Percentiles rank a stretch among this genome's conserved stretches.
Conservation (phyloP, 371 early-diverging fungal genomes). For the Mucor sp. region DNA sequence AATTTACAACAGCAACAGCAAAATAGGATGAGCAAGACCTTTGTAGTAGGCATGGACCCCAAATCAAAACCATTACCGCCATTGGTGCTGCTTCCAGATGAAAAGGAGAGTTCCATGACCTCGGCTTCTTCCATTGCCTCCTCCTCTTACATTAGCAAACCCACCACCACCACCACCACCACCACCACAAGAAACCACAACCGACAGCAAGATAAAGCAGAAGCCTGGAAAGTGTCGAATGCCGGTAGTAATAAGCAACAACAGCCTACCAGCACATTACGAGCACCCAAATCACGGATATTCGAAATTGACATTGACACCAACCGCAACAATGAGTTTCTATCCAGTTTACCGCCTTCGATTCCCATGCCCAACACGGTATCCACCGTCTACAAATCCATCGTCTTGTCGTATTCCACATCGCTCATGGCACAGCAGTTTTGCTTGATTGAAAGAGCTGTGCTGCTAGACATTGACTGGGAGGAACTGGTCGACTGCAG, state of each 20-base stretch:
- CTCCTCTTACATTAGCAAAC: background rate
- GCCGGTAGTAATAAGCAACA: background rate
- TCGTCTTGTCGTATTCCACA: conserved; percentile 44
- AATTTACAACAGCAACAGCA: background rate
- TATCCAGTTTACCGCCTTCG: background rate
- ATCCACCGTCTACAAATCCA: background rate
- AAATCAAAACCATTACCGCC: conserved; percentile 2
- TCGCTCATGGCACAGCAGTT: conserved; percentile 63
- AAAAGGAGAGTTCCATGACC: background rate
- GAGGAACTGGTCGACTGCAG: conserved; percentile 64
- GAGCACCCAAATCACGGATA: conserved; percentile 14
- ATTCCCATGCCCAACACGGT: background rate
- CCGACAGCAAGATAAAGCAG: background rate
- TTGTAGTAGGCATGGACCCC: background rate
- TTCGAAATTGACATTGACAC: conserved; percentile 9
- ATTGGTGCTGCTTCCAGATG: background rate
- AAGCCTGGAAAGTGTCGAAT: conserved; percentile 1
- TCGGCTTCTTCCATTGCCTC: background rate
- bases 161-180: too few species aligned
- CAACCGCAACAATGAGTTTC: background rate
- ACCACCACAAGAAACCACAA: too few species aligned
- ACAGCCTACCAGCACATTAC: background rate
- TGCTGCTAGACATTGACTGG: conserved; percentile 59
- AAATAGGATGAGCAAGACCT: conserved; percentile 1
- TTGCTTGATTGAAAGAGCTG: conserved; percentile 61